Evolutionary conservation across 1,284 basidiomycete genomes (phyloP).

Genomic region (Boletus hoseneyae): DNA sequence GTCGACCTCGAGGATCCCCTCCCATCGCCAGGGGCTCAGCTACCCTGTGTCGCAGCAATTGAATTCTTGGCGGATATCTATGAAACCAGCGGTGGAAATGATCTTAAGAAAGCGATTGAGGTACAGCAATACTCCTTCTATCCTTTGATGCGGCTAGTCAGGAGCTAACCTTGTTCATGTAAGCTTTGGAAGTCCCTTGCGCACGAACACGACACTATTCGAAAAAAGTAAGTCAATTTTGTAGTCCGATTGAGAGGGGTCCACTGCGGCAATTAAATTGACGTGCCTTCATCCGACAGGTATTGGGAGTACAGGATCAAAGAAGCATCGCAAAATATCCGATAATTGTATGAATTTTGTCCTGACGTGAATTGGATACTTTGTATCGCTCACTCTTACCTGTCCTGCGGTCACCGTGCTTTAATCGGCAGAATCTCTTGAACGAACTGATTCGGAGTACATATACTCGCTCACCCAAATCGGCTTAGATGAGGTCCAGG

Average conservation of each 20-base stretch:
- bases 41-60: slow-evolving; percentile 75
- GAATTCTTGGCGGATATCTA: slow-evolving; percentile 85
- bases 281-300: slow-evolving; percentile 27
- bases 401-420: not conserved
- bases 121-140: slow-evolving; percentile 11
- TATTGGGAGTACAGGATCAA: slow-evolving; percentile 48
- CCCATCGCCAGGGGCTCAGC: slow-evolving; percentile 62
- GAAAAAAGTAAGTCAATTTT: slow-evolving; percentile 60
- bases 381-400: not conserved
- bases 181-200: slow-evolving; percentile 74
- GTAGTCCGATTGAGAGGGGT: not conserved
- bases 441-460: not conserved
- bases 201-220: slow-evolving; percentile 70
- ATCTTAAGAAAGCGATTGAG: slow-evolving; percentile 28
- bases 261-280: slow-evolving; percentile 28
- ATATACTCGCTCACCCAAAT: not conserved
- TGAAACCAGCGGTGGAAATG: slow-evolving; percentile 48
- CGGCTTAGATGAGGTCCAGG: not conserved
- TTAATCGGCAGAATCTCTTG: not conserved
- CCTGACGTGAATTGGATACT: slow-evolving; percentile 9
- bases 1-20: slow-evolving; percentile 73
- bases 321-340: slow-evolving; percentile 35
- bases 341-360: slow-evolving; percentile 19
- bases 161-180: slow-evolving; percentile 15
- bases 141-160: not conserved